Evolutionary conservation across 1,139 yeast genomes (phyloP), one percentile per base, ranked within the genome.

Genomic region (Lodderomyces oxycetoniae): DNA sequence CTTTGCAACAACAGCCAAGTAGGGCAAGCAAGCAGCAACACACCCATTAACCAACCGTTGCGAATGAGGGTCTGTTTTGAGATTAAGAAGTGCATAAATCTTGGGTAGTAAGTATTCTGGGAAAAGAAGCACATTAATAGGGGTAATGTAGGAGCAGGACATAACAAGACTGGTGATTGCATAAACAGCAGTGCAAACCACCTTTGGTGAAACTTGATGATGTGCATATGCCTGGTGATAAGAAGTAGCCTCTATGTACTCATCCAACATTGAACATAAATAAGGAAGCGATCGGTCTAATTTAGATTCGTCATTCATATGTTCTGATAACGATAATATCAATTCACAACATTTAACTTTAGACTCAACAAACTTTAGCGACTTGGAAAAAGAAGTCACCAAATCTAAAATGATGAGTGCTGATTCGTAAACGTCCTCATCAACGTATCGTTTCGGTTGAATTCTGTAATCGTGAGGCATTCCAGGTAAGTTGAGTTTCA

Each of bases 261-360:
- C 73, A 33, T 68, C 74, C 15, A 68, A 36, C 11, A 67, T 41
- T n/a, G 55, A 53, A 23, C 85, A 72, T 22, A 91, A 57, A 50
- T 81, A 86, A 0, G 99, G 97, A 15, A 91, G 54, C 21, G 91
- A 78, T 30, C 96, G 62, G 53, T 91, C 97, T 30, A 91, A 63
- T 50, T 88, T 89, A 14, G 81, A 81, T 38, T 85, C 95, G 50
- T 91, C 97, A 27, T 76, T 74, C 3, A 87, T 65, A 40, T 78
- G 71, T 50, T 86, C 95, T 1, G 93, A 77, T 11, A 91, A 63
- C 0, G 87, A 87, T 9, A 87, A 54, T 3, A 91, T 71, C 36
- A 89, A 57, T 47, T 88, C 93, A 45, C 94, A 71, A 0, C 91
- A 93, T 47, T 76, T 75, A 4, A 82, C 55, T 45, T 87, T 72